phyloP scores from a whole-genome alignment of 768 basidiomycete genomes.

The Harrya chromipes region DNA sequence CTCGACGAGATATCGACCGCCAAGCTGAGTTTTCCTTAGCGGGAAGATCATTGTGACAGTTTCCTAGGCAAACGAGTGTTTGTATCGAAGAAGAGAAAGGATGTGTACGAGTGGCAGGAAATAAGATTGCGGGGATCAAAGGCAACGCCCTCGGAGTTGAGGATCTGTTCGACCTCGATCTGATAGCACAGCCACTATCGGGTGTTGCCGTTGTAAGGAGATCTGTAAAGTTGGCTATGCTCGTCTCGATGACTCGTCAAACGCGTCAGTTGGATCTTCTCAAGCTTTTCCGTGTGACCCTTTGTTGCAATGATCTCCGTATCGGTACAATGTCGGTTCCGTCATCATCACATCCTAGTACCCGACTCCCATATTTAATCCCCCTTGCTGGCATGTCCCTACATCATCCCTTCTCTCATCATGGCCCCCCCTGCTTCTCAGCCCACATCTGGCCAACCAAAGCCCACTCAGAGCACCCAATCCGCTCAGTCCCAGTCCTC shows the following conservation, averaged over 20 bases:
- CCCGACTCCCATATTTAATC: conserved; percentile 22
- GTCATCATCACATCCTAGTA: conserved; percentile 16
- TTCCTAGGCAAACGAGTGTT: conserved; percentile 10
- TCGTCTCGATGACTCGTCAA: conserved; percentile 5
- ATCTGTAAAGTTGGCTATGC: conserved; percentile 21
- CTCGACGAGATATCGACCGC: background rate
- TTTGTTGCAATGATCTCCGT: conserved; percentile 16
- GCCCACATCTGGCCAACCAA: conserved; percentile 17
- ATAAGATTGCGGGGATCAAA: background rate
- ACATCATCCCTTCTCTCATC: background rate
- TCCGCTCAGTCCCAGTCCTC: conserved; percentile 20
- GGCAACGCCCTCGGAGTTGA: background rate
- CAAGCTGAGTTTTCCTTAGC: conserved; percentile 12
- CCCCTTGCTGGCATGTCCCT: conserved; percentile 1
- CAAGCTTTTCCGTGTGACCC: background rate
- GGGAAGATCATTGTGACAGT: conserved; percentile 33
- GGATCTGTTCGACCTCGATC: too few species aligned
- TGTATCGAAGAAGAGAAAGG: too few species aligned
- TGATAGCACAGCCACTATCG: conserved; percentile 4
- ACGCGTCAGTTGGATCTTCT: conserved; percentile 14
- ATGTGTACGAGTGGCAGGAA: too few species aligned
- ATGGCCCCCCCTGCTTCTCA: conserved; percentile 27
- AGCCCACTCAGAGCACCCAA: conserved; percentile 14
- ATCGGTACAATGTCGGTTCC: conserved; percentile 30
- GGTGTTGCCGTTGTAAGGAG: background rate